Conservation (phyloP, 2,329 filamentous ascomycete genomes). For the Venturia aucupariae region DNA sequence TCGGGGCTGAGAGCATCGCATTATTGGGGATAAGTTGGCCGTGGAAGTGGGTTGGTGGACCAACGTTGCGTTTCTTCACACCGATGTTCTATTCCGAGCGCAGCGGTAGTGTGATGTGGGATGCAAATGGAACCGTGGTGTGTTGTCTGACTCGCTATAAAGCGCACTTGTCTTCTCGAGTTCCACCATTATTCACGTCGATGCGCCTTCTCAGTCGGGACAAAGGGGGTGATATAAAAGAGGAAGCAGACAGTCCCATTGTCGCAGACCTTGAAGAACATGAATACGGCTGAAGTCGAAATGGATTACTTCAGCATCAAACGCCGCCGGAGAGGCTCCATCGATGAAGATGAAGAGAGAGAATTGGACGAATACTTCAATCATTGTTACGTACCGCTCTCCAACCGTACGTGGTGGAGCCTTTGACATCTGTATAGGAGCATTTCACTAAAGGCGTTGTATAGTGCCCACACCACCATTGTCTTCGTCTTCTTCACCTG, state of each 20-base stretch:
- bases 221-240: not conserved
- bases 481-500: slow-evolving; percentile 17
- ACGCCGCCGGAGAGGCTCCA: not conserved
- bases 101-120: not conserved
- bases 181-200: not conserved
- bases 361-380: slow-evolving; percentile 32
- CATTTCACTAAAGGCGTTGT: not conserved
- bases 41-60: not conserved
- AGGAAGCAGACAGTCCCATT: not conserved
- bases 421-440: not conserved
- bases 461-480: slow-evolving; percentile 31
- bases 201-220: not conserved
- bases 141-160: slow-evolving; percentile 2
- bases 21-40: not conserved
- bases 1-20: not conserved
- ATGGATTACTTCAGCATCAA: slow-evolving; percentile 11
- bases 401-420: slow-evolving; percentile 14
- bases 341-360: slow-evolving; percentile 8
- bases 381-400: slow-evolving; percentile 27
- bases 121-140: too few species aligned
- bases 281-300: not conserved
- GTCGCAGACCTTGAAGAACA: not conserved
- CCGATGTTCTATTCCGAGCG: not conserved
- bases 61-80: not conserved
- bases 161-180: not conserved